Base-by-base conservation (phyloP, 257 asterid species). In the Solanum acaule region DNA sequence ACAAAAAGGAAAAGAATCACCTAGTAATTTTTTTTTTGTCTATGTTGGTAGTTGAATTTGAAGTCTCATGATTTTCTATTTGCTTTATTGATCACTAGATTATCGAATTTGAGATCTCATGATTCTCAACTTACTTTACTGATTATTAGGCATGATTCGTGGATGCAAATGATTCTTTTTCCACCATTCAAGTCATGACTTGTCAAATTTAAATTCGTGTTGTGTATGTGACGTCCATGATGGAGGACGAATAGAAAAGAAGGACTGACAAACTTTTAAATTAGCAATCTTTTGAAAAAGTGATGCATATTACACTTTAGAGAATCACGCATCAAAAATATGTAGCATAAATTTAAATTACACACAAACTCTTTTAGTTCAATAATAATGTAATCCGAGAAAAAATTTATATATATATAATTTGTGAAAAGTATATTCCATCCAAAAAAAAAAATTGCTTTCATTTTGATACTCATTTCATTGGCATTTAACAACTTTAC, bases 101-200 rank as follows among this genome's bases (percentile, higher is more conserved):
- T 49, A 49, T 49, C 22, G 8, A 49, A 56, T 6, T 1, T 56
- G 25, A 20, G 5, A 56, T 56, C 25, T 20, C 65, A 20, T 56
- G 25, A 56, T 22, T 56, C n/a, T 56, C 65, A 18, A 56, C 22
- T 15, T 49, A 49, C 10, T 67, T n/a, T 67, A 27, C 4, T 27
- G 0, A 13, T 67, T 14, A 25, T 4, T 67, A 27, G 20, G 20
- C 5, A 12, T 4, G 3, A 72, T 1, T 11, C 6, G 1, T 0
- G 3, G 0, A 18, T 33, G 25, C 27, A 72, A 16, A 72, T 8
- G 6, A 71, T 4, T 71, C 14, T 18, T 33, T 72, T 33, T 33
- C 14, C 2, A 2, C 0, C 0, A 0, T 31, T 71, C 40, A 71
- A 15, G 5, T 15, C 13, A 3, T 16, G 2, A 4, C 38, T 29